Percentiles rank a stretch among this genome's conserved stretches.
These are phyloP conservation scores for Nemania diffusa DNA, from an alignment of 2,329 filamentous ascomycete species.

Conservation along the genomic window DNA sequence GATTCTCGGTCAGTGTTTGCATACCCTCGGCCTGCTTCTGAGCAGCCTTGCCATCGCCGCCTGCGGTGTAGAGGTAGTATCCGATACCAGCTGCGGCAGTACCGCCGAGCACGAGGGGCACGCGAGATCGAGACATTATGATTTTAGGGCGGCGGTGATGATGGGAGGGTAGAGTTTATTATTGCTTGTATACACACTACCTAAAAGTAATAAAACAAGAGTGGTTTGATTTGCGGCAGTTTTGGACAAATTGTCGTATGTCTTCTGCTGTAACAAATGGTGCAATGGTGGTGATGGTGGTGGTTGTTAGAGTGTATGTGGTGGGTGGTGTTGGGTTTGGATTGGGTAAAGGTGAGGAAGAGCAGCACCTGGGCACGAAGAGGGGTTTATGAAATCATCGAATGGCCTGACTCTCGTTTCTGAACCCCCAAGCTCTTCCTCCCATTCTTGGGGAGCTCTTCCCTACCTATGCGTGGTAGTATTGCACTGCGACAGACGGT, in stretches of 20 bases:
- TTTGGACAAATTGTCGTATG: too few relatives aligned
- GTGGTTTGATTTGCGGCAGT: background rate
- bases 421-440: constrained; percentile 2
- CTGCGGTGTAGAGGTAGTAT: constrained; percentile 92
- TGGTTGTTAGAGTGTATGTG: background rate
- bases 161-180: constrained; percentile 2
- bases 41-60: constrained; percentile 83
- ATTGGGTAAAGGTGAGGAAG: constrained; percentile 19
- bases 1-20: too few relatives aligned
- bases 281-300: background rate
- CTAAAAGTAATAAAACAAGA: background rate
- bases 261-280: too few relatives aligned
- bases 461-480: background rate
- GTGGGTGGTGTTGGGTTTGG: constrained; percentile 24
- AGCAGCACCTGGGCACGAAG: background rate
- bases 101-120: constrained; percentile 61
- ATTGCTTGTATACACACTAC: background rate
- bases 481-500: constrained; percentile 7
- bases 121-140: constrained; percentile 31
- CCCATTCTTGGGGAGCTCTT: background rate
- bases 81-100: constrained; percentile 75
- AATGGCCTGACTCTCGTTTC: constrained; percentile 29
- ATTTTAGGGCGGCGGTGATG: background rate
- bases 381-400: constrained; percentile 21
- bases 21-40: constrained; percentile 87